Evolutionary conservation across 805 yeast genomes (phyloP).

Genomic region (Scheffersomyces coipomensis): DNA sequence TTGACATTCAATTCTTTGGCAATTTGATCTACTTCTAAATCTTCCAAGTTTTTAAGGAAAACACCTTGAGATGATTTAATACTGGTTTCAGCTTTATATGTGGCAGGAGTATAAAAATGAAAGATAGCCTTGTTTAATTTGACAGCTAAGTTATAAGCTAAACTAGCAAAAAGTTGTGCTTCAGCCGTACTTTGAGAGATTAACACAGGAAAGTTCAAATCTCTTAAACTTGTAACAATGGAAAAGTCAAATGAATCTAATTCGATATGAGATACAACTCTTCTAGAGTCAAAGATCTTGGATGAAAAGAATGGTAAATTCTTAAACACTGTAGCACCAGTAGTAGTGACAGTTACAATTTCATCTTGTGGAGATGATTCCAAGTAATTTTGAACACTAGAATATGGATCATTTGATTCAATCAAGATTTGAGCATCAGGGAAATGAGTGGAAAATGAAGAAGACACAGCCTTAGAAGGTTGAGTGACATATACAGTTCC

Average conservation of each 20-base stretch:
- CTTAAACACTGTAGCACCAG: constrained; percentile 52
- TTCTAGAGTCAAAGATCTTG: constrained; percentile 30
- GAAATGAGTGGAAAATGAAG: constrained; percentile 26
- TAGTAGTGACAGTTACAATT: constrained; percentile 48
- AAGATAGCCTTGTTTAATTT: constrained; percentile 56
- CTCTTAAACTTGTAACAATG: constrained; percentile 69
- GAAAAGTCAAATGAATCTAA: constrained; percentile 64
- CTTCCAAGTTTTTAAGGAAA: constrained; percentile 12
- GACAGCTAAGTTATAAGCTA: constrained; percentile 59
- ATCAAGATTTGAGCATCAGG: constrained; percentile 27
- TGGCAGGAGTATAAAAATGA: constrained; percentile 58
- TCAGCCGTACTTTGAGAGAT: constrained; percentile 64
- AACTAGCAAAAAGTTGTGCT: constrained; percentile 42
- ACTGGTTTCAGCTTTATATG: constrained; percentile 9
- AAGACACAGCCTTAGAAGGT: constrained; percentile 42
- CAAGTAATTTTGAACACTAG: constrained; percentile 36
- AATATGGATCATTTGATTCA: constrained; percentile 54
- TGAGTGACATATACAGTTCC: constrained; percentile 42
- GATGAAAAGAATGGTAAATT: constrained; percentile 58
- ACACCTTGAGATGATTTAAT: constrained; percentile 12
- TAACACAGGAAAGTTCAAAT: constrained; percentile 60
- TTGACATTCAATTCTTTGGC: constrained; percentile 20
- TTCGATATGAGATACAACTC: constrained; percentile 62
- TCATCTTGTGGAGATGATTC: constrained; percentile 11
- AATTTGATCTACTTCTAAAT: constrained; percentile 20